Percentiles rank a stretch among this genome's conserved stretches.
Conservation (phyloP, 2,329 filamentous ascomycete species). For the Diaporthe ilicicola region DNA sequence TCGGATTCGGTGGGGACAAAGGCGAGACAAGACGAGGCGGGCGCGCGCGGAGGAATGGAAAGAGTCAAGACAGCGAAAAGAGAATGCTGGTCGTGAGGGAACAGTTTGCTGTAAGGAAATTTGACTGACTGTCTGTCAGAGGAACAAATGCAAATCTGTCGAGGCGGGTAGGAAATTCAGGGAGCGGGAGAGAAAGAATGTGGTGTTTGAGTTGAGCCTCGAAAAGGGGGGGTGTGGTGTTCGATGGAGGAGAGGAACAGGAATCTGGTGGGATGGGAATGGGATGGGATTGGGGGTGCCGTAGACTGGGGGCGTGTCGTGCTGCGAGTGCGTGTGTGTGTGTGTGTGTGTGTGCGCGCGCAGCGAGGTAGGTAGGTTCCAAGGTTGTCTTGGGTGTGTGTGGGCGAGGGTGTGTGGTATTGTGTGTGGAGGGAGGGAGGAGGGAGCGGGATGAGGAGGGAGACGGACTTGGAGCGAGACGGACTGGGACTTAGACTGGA, state of each 20-base stretch:
- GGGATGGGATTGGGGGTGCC: conserved; percentile 15
- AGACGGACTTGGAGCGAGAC: background rate
- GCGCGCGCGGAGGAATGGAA: conserved; percentile 13
- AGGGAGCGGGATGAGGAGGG: conserved; percentile 21
- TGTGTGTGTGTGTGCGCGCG: background rate
- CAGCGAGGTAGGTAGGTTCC: too few relatives aligned
- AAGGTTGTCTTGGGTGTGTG: too few relatives aligned
- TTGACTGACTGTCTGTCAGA: background rate
- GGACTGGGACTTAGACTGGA: background rate
- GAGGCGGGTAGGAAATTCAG: conserved; percentile 8
- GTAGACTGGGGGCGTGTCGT: conserved; percentile 10
- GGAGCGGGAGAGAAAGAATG: conserved; percentile 27
- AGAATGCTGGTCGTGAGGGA: background rate
- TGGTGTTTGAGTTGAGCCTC: conserved; percentile 25
- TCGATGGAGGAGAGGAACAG: conserved; percentile 25
- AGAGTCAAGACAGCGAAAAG: background rate
- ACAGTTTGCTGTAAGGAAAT: background rate
- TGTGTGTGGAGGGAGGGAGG: background rate
- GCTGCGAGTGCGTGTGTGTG: background rate
- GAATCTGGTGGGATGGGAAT: conserved; percentile 32
- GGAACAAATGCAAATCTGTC: conserved; percentile 23
- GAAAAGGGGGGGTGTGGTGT: conserved; percentile 17
- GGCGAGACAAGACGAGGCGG: background rate
- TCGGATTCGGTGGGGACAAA: conserved; percentile 27
- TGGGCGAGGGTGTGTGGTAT: background rate